Base-by-base conservation (phyloP, 805 yeast species). In the Nakazawaea sp. region DNA sequence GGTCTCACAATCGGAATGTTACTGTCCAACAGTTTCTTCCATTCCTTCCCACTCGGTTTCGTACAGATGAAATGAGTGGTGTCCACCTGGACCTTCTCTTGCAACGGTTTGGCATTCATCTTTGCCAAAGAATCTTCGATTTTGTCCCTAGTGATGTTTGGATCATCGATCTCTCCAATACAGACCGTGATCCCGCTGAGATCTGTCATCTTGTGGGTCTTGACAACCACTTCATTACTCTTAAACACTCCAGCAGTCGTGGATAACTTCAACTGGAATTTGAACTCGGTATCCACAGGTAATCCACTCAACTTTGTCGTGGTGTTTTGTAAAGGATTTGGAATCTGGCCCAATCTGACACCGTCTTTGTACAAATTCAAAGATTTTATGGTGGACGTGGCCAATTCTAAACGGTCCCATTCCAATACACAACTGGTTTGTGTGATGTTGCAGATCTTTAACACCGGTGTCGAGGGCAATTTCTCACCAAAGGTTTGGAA, bases 171-270 rank as follows among this genome's bases (percentile, higher is more conserved):
- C 32, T 83, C 82, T 27, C 98, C 97, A 36, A 88, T 56, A 58
- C 97, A 90, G 1, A 86, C 82, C 1, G 90, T 87, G 40, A 92
- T 87, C 42, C 98, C 98, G 2, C 86, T 72, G 49, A 92, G 68
- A 59, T 92, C 97, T 0, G 96, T 88, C 97, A 90, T 88, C 53
- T 87, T 89, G 56, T 88, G 97, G 3, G 98, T 92, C 41, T 75
- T 80, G 12, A 89, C 75, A 33, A 70, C 71, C 18, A 90, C 56
- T 16, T 61, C 60, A 31, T 87, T 80, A 9, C 96, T 84, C 51
- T 65, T 64, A 50, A 70, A 85, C 9, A 70, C 67, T n/a, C 98
- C 98, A 0, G 97, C 94, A 0, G 96, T 81, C 6, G 98, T 89
- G 40, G 78, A 81, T 53, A 92, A 65, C 47, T 78, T 75, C 49